Base-by-base conservation (phyloP, 192 early-diverging fungal genomes). In the Fimicolochytrium jonesii region DNA sequence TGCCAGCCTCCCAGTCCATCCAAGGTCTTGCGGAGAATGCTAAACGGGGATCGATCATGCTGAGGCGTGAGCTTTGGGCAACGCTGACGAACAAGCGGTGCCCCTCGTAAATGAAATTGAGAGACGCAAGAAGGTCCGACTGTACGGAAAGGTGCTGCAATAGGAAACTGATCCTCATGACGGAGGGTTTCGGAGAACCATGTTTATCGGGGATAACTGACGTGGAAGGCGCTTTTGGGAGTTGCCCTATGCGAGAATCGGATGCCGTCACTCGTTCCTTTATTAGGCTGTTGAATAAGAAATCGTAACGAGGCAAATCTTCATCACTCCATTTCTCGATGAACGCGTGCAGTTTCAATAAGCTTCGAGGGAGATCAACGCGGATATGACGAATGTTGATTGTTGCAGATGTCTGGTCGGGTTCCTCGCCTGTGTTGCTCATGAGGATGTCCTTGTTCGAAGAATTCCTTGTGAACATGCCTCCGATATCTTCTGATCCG, bases 261-360 rank as follows among this genome's bases (percentile, higher is more conserved):
- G 35, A 36, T 4, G n/a, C 26, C 23, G 33, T 31, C 62, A 31
- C 4, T 56, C 39, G 18, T 50, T 90, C 89, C 37, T 82, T 78
- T 65, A 88, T 64, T 4, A 90, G 58, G 4, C 77, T 81, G 49
- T 87, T 83, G 64, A 88, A 83, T 59, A 89, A 66, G 59, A 89
- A 86, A 56, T 87, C 84, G 66, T 86, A 88, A 10, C 69, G 64
- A 25, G 56, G 51, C 26, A 70, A 42, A 47, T 70, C 61, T 44
- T 89, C 86, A 28, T 82, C 81, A 0, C 81, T 71, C 90, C 90
- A 92, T 30, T 86, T 81, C 51, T 87, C 86, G n/a, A 89, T 72
- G 65, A 92, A 90, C 2, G 77, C 68, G 47, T 89, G 86, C 10
- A 92, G 44, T 37, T 84, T 84, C n/a, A 92, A 56, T 11, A 92